These are phyloP conservation scores for Wickerhamiella australiensis DNA, from an alignment of 805 yeast genomes.

Conservation along the genomic window DNA sequence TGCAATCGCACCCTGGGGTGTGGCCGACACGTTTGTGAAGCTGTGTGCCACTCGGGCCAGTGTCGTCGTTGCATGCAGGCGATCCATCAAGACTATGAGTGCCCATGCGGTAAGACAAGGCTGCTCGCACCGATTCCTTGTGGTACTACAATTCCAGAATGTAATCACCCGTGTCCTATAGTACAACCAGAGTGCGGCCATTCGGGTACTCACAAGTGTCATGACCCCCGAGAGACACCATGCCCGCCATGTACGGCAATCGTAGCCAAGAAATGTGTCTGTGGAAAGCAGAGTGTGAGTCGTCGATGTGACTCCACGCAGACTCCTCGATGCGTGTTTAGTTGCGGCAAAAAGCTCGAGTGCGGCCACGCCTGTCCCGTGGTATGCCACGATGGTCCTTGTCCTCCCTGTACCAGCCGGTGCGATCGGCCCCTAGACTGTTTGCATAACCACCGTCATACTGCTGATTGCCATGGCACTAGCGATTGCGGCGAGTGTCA, in stretches of 20 bases:
- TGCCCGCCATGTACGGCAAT: slow-evolving; percentile 23
- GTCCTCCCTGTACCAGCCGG: slow-evolving; percentile 43
- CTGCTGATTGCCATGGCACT: slow-evolving; percentile 49
- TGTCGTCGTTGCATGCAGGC: slow-evolving; percentile 26
- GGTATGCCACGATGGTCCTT: slow-evolving; percentile 49
- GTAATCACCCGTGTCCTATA: slow-evolving; percentile 21
- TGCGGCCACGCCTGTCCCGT: slow-evolving; percentile 45
- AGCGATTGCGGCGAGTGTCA: slow-evolving; percentile 33
- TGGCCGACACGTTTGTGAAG: slow-evolving; percentile 24
- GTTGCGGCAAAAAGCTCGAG: slow-evolving; percentile 40
- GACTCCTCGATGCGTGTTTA: slow-evolving; percentile 48
- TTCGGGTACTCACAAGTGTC: slow-evolving; percentile 21
- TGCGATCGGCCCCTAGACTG: slow-evolving; percentile 48
- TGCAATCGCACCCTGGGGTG: slow-evolving; percentile 25
- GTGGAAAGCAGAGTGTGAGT: slow-evolving; percentile 44
- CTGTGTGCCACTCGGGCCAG: slow-evolving; percentile 26
- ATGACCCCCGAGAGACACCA: slow-evolving; percentile 10
- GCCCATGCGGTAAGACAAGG: slow-evolving; percentile 26
- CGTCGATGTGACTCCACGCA: slow-evolving; percentile 52
- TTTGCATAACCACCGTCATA: slow-evolving; percentile 45
- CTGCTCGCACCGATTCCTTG: slow-evolving; percentile 28
- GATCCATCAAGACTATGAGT: slow-evolving; percentile 23
- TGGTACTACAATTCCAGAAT: slow-evolving; percentile 25
- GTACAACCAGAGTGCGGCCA: slow-evolving; percentile 25
- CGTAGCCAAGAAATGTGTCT: slow-evolving; percentile 44